Evolutionary conservation across 371 early-diverging fungal species (phyloP).

Genomic region (Mucor lusitanicus): DNA sequence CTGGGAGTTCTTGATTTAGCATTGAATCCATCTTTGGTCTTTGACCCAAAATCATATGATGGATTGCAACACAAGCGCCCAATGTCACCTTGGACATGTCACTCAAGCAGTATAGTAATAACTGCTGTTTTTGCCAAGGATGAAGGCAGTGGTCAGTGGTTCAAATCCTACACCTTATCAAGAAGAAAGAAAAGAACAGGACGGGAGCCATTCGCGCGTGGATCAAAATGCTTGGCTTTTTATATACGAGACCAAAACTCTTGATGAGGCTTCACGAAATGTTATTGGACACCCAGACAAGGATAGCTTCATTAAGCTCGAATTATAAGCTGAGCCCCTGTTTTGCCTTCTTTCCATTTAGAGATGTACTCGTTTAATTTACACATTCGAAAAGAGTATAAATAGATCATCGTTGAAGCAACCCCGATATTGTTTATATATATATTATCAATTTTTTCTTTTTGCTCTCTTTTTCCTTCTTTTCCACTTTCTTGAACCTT

Average conservation of each 20-base stretch:
- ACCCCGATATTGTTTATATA: not conserved
- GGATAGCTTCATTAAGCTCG: not conserved
- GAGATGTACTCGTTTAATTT: not conserved
- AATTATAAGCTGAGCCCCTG: not conserved
- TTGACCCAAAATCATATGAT: too few relatives aligned
- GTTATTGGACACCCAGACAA: not conserved
- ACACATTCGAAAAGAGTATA: not conserved
- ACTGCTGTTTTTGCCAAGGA: too few relatives aligned
- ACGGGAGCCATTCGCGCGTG: not conserved
- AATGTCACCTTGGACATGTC: too few relatives aligned
- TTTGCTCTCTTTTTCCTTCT: not conserved
- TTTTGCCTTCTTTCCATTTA: not conserved
- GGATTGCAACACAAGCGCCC: too few relatives aligned
- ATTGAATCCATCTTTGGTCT: too few relatives aligned
- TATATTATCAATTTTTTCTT: not conserved
- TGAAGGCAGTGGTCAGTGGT: not conserved
- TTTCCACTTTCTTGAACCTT: slow-evolving; percentile 5
- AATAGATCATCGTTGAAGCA: not conserved
- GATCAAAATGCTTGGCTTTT: not conserved
- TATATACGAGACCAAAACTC: not conserved
- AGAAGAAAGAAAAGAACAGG: not conserved
- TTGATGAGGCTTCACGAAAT: not conserved
- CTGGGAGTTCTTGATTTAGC: too few relatives aligned
- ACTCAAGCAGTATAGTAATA: too few relatives aligned
- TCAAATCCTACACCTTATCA: not conserved